A percentile compares a stretch with the other conserved stretches of the same genome.
phyloP scores from a whole-genome alignment of 2,329 filamentous ascomycete species.

The Fusarium sp. region DNA sequence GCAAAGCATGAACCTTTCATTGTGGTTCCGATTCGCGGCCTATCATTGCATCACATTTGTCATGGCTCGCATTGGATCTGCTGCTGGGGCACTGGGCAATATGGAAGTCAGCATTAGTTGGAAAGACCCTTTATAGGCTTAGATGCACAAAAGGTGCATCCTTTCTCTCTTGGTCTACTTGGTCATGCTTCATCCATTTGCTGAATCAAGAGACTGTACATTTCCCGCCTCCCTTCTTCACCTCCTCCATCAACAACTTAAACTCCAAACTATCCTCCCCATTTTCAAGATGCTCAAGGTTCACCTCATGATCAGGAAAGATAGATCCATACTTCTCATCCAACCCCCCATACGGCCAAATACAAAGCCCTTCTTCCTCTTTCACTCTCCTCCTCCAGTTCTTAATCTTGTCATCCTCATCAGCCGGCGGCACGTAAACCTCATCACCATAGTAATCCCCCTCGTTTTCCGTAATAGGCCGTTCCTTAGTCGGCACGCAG shows the following conservation, averaged over 20 bases:
- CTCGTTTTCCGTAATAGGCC: neutral
- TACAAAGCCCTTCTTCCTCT: neutral
- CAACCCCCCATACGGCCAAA: conserved; percentile 5
- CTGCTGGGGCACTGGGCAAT: neutral
- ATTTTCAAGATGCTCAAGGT: neutral
- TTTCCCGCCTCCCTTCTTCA: neutral
- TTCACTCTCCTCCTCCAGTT: neutral
- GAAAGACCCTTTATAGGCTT: neutral
- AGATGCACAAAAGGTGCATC: neutral
- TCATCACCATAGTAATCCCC: neutral
- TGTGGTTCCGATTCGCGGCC: neutral
- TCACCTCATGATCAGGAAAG: neutral
- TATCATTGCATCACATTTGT: neutral
- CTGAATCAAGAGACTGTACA: neutral
- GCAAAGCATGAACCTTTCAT: neutral
- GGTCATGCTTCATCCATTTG: neutral
- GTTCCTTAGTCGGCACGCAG: neutral
- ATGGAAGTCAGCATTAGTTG: neutral
- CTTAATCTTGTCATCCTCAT: neutral
- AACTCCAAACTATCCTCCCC: conserved; percentile 7
- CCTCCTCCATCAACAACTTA: neutral
- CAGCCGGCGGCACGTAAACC: neutral
- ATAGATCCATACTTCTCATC: neutral
- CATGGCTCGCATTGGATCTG: neutral
- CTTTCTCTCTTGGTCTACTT: neutral